Evolutionary conservation across 305 asterid genomes (phyloP), one percentile per base, ranked within the genome.

Genomic region (Ilex paraguariensis): DNA sequence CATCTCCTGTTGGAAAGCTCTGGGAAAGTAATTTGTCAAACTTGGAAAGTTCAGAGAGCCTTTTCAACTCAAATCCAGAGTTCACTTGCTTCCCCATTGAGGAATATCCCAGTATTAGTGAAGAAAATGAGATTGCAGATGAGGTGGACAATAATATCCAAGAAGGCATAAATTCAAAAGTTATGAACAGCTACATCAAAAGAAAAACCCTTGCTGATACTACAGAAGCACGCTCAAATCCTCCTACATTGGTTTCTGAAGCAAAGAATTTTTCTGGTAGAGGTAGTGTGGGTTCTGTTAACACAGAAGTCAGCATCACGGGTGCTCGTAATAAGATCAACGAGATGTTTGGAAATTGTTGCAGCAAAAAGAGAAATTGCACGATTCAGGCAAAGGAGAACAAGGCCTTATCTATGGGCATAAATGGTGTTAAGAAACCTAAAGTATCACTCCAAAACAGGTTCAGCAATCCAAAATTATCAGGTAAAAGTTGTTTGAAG

Each of bases 61-160:
- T 81, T 67, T 81, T 67, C 58, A 79, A 79, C 76, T 83, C 94
- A 68, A 90, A 90, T 70, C 97, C 97, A 13, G 97, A 90, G 78
- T 90, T 90, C 57, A 78, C 87, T 63, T 90, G 97, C 79, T 93
- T 90, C 84, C 87, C 93, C 13, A 93, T 93, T 79, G 87, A 90
- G 84, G 99, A 93, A 81, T 97, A 93, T 78, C 84, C 82, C 64
- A 61, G 82, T 66, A 59, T 52, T 52, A 79, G 91, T 65, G 97
- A 86, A 66, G 97, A 76, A 74, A 79, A 75, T 72, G 82, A 65
- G 76, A 64, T 75, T 53, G 70, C 66, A 54, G 79, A 68, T 70
- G 88, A 74, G 61, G 59, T 66, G 63, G 62, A 70, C 54, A 83
- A 76, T 70, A 81, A 73, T 61, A 56, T 31, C 50, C 70, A 71